Evolutionary conservation across 2,329 filamentous ascomycete species (phyloP), one percentile per base, ranked within the genome.

Genomic region (Ophiostoma novo-ulmi): DNA sequence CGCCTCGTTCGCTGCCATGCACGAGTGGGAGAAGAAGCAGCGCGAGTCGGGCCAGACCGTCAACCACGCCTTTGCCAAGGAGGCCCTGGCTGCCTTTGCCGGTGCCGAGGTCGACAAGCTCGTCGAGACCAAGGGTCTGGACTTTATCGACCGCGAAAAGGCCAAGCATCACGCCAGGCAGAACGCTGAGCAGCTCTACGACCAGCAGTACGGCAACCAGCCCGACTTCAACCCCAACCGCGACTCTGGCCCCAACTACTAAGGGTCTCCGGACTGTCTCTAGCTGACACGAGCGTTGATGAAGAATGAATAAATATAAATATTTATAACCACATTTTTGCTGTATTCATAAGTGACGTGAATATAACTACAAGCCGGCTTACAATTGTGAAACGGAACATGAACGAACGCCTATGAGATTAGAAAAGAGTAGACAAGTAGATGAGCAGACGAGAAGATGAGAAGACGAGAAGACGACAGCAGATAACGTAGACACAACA

Each of bases 1-100:
- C 71, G 91, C 91, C 71, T 88, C 89, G 73, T 94, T 94, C 78
- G 89, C 87, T 74, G 92, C 88, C 76, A 91, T 94, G 86, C 93
- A 93, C 84, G 82, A 89, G 31, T 94, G 89, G 76, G 91, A 94
- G 81, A 89, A 93, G 79, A 83, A 86, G 76, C 90, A 93, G 82
- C 89, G 90, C 76, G 83, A 81, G 71, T 83, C 91, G 78, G 91
- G 89, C 88, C 82, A 93, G 83, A 78, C 85, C 7, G 88, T 94
- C 75, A 85, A 84, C 74, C 91, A 94, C 82, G 81, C 81, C 61
- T 90, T 92, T 76, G 92, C 92, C 78, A 94, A 94, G 83, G 91
- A 94, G 81, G 78, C 91, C 64, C 80, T 94, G 41, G 90, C 86
- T 20, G 91, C 88, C 72, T 82, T 94, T 70, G 91, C 89, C 38